Evolutionary conservation across 108 stramenopile genomes (phyloP).

Genomic region (Skeletonema tropicum): DNA sequence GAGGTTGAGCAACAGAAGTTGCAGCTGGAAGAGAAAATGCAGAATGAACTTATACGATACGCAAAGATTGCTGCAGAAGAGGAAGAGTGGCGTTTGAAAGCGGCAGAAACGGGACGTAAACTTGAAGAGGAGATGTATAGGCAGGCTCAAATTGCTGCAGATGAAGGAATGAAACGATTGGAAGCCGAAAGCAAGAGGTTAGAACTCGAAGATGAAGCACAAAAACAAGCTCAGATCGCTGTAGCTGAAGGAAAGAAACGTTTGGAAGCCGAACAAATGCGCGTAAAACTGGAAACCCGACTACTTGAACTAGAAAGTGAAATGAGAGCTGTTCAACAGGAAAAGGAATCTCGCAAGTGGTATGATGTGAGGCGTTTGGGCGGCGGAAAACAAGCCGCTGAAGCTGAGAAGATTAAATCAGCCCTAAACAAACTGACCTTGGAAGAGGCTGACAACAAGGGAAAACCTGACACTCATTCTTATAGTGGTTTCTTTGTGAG

Average conservation of each 20-base stretch:
- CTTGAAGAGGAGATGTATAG: not conserved
- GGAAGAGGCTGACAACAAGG: not conserved
- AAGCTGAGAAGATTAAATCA: not conserved
- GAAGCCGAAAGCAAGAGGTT: not conserved
- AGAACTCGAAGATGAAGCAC: not conserved
- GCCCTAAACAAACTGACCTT: not conserved
- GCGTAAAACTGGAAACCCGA: not conserved
- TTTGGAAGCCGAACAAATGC: constrained; percentile 1
- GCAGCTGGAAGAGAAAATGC: not conserved
- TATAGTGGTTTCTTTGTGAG: not conserved
- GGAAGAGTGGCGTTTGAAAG: not conserved
- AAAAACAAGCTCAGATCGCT: constrained; percentile 2
- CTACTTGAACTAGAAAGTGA: not conserved
- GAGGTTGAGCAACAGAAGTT: not conserved
- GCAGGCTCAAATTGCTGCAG: constrained; percentile 1
- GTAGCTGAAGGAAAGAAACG: not conserved
- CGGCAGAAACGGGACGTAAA: not conserved
- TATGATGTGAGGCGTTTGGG: not conserved
- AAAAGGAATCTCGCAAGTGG: not conserved
- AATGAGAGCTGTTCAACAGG: not conserved
- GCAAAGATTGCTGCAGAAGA: not conserved
- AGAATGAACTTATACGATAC: not conserved
- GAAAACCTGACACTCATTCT: not conserved
- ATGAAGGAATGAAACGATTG: not conserved
- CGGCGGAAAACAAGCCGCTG: not conserved